Base-by-base conservation (phyloP, 257 asterid species). In the Solanum peruvianum region DNA sequence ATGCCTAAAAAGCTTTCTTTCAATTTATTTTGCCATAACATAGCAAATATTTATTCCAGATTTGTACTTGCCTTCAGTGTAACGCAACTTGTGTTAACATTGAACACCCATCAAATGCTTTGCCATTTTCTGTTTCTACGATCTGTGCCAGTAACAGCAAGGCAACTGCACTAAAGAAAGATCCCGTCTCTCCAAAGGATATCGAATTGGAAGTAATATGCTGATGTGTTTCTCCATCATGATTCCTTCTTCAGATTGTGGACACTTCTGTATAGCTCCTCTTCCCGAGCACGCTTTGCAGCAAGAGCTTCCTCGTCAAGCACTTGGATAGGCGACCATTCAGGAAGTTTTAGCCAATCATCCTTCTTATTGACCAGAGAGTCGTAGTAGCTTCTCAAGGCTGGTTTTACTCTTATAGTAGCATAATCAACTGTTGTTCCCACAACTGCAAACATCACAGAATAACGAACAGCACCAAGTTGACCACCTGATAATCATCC, bases 221-320 rank as follows among this genome's bases (percentile, higher is more conserved):
- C 25, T 25, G 84, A 25, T 80, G 47, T 80, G 85, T 15, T 80
- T 80, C 67, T 29, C 89, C 89, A 90, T 94, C 91, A 80, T 29
- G 85, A 80, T 73, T 94, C 98, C 87, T 94, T 94, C 89, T 92
- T 90, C 89, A 95, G 87, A 82, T 89, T 91, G 88, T 92, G 98
- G 88, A 93, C 91, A 20, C 86, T 90, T 78, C 92, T 90, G 73
- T 89, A 94, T 84, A 94, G 75, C 87, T 92, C 85, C 81, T 95
- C 87, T 89, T 97, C 99, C 66, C 94, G 91, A 27, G 96, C 94
- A 11, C 92, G 96, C 85, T 97, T 95, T 27, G 96, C 99, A 86
- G 98, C 98, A 69, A 94, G 86, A 45, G 95, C 99, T 92, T 95
- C 99, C 56, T 97, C 99, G 12, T 97, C 99, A 4, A 94, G 98